Conservation (phyloP, 805 yeast genomes). For the Wickerhamiella galacta region DNA sequence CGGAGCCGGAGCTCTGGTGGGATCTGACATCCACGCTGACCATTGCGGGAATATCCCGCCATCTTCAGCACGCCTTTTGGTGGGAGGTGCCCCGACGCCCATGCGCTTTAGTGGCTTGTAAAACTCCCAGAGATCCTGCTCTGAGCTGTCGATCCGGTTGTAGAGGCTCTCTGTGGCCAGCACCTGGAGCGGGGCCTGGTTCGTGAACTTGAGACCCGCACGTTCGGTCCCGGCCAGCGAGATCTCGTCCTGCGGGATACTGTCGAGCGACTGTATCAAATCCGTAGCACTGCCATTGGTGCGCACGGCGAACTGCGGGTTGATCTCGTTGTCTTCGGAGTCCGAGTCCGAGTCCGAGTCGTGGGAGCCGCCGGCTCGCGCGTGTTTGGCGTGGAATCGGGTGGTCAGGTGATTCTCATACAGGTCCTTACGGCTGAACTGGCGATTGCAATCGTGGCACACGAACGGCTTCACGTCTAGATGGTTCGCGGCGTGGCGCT, state of each 20-base stretch:
- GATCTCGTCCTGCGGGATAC: neutral
- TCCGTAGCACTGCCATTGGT: neutral
- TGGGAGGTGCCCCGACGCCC: too few species aligned
- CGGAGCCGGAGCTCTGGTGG: too few species aligned
- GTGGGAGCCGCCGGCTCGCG: conserved; percentile 5
- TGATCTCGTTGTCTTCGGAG: too few species aligned
- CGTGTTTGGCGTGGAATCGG: conserved; percentile 19
- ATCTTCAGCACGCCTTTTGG: neutral
- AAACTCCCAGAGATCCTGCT: conserved; percentile 4
- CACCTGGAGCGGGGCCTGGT: neutral
- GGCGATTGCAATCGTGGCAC: conserved; percentile 21
- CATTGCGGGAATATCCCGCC: too few species aligned
- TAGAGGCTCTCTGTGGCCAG: neutral
- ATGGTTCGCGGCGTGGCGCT: conserved; percentile 24
- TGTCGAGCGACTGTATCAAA: too few species aligned
- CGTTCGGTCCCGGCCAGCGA: neutral
- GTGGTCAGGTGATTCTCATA: conserved; percentile 23
- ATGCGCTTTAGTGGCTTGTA: conserved; percentile 3
- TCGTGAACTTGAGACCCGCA: neutral
- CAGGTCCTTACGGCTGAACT: conserved; percentile 21
- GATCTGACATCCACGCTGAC: too few species aligned
- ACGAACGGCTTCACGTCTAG: conserved; percentile 21
- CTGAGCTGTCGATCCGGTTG: neutral
- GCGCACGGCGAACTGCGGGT: neutral
- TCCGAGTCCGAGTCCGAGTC: too few species aligned